Percentiles rank a stretch among this genome's conserved stretches.
Evolutionary conservation across 768 basidiomycete genomes (phyloP).

Genomic region (Crucibulum laeve): DNA sequence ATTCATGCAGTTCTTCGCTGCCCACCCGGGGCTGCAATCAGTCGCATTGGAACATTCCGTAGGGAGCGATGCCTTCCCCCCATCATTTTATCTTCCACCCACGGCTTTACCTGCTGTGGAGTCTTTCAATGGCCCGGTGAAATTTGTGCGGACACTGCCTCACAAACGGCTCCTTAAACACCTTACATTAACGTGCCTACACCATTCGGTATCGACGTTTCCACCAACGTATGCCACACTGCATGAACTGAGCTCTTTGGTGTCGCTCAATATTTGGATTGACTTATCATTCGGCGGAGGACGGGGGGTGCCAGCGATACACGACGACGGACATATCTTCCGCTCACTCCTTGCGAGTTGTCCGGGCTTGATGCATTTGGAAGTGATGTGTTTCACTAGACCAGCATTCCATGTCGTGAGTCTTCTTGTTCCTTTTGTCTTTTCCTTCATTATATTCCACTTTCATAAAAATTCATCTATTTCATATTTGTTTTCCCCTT

Average conservation of each 20-base stretch:
- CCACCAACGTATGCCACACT: slow-evolving; percentile 25
- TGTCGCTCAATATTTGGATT: slow-evolving; percentile 26
- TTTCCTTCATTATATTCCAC: too few relatives aligned
- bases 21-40: slow-evolving; percentile 23
- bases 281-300: slow-evolving; percentile 27
- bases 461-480: too few relatives aligned
- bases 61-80: slow-evolving; percentile 20
- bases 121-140: slow-evolving; percentile 26
- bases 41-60: slow-evolving; percentile 26
- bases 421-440: slow-evolving; percentile 2
- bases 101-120: slow-evolving; percentile 21
- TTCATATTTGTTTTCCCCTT: too few relatives aligned
- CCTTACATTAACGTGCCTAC: slow-evolving; percentile 26
- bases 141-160: slow-evolving; percentile 24
- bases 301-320: slow-evolving; percentile 13
- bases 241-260: slow-evolving; percentile 21
- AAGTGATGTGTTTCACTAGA: slow-evolving; percentile 30
- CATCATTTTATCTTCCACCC: slow-evolving; percentile 15
- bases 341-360: slow-evolving; percentile 21
- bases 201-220: slow-evolving; percentile 26
- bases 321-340: slow-evolving; percentile 25
- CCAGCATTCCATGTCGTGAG: slow-evolving; percentile 31
- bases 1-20: slow-evolving; percentile 27
- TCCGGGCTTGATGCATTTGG: slow-evolving; percentile 25
- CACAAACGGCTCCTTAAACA: slow-evolving; percentile 20